Base-by-base conservation (phyloP, 441 rosid species). In the Bruguiera hainesii region DNA sequence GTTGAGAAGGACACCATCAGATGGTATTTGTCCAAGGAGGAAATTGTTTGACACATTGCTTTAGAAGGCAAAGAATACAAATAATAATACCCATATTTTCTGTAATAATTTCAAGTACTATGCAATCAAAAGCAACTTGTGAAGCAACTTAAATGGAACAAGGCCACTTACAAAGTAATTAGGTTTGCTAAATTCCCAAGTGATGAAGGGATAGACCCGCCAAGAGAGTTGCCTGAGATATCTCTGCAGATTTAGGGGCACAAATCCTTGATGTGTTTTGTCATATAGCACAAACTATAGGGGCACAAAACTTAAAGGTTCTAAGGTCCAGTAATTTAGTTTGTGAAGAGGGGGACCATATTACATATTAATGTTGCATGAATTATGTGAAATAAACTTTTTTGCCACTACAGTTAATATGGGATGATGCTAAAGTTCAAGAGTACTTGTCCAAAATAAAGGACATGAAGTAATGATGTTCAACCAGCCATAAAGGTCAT, bases 1-100 rank as follows among this genome's bases (percentile, higher is more conserved):
- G 71, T 78, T 81, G 79, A 60, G 59, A 71, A 90, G 84, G 76
- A 83, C 82, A 21, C 95, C 97, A 67, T 85, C 84, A 30, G 89
- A 76, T 75, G 99, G 99, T 81, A 92, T 89, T 63, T 87, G 71
- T 64, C 99, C 98, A 42, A 39, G 79, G 66, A 95, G 88, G 80
- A 92, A 95, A 79, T 95, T 95, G 84, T 88, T 87, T 23, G 99
- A 90, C 62, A 90, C 85, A 48, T 95, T 90, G 83, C 96, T 89
- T 82, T 81, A 71, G 61, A 64, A 59, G 35, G 75, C 71, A 18
- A 78, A 61, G 61, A 60, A 64, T 37, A 42, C 42, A 8, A 71
- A 71, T 6, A 63, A 48, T 21, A 62, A 74, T 61, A 56, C 56
- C 60, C 61, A 71, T 56, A 69, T 65, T 51, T 49, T 28, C 60